Conservation (phyloP, 1,284 basidiomycete species). For the Apiotrichum veenhuisii region DNA sequence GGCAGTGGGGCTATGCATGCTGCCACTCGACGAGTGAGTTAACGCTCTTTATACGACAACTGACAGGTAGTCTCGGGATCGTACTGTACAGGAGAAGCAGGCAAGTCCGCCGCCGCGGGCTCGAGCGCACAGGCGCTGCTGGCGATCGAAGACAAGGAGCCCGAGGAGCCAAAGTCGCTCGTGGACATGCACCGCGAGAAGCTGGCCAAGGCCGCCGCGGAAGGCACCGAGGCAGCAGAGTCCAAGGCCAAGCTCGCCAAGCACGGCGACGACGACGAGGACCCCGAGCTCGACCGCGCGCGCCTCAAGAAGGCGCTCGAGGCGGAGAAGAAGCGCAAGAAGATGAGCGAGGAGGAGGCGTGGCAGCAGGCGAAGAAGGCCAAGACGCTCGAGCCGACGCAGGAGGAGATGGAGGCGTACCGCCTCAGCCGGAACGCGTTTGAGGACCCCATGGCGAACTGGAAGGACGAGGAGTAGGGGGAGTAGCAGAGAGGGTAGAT, state of each 20-base stretch:
- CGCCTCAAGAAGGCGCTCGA: conserved; percentile 64
- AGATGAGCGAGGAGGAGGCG: conserved; percentile 57
- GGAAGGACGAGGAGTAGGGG: conserved; percentile 31
- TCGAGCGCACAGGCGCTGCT: conserved; percentile 68
- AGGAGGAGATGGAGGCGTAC: conserved; percentile 74
- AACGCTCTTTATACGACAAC: background rate
- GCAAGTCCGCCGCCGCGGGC: conserved; percentile 70
- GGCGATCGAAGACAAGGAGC: conserved; percentile 21
- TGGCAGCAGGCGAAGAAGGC: conserved; percentile 48
- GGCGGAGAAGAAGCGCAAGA: conserved; percentile 75
- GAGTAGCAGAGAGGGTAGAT: too few species aligned
- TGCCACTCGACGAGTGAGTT: conserved; percentile 67
- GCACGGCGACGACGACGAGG: conserved; percentile 61
- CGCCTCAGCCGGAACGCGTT: conserved; percentile 41
- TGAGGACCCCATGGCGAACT: conserved; percentile 52
- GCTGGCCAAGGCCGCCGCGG: conserved; percentile 29
- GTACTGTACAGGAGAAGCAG: conserved; percentile 88
- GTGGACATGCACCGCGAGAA: conserved; percentile 45
- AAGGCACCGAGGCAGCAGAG: too few species aligned
- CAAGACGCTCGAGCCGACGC: conserved; percentile 70
- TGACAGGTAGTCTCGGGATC: conserved; percentile 63
- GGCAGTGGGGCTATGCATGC: conserved; percentile 89
- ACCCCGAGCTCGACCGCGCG: conserved; percentile 63
- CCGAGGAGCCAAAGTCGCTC: conserved; percentile 35
- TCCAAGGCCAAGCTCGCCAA: conserved; percentile 29